These are phyloP conservation scores for Trichothecium sympodiale DNA, from an alignment of 2,329 filamentous ascomycete genomes.

Conservation along the genomic window DNA sequence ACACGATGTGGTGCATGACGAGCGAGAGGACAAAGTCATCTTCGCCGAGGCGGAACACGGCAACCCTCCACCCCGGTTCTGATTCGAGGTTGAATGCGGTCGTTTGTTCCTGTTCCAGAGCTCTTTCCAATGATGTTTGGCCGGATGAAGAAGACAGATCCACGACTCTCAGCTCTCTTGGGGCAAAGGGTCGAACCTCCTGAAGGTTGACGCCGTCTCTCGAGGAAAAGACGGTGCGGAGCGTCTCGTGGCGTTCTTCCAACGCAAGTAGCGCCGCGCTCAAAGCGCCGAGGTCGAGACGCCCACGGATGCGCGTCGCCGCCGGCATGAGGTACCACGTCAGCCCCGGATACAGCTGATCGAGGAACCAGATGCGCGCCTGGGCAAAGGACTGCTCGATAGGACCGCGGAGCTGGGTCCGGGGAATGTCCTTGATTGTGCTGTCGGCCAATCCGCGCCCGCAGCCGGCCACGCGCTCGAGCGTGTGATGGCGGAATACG, in stretches of 20 bases:
- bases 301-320: conserved; percentile 6
- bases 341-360: conserved; percentile 9
- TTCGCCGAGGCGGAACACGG: conserved; percentile 3
- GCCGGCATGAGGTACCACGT: conserved; percentile 11
- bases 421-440: conserved; percentile 1
- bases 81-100: conserved; percentile 5
- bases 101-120: conserved; percentile 4
- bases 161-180: conserved; percentile 1
- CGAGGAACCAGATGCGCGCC: conserved; percentile 12
- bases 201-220: conserved; percentile 6
- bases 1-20: conserved; percentile 9
- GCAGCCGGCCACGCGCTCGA: neutral
- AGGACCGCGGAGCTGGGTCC: conserved; percentile 3
- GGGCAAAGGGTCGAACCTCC: conserved; percentile 3
- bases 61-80: conserved; percentile 8
- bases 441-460: neutral
- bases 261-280: conserved; percentile 6
- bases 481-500: conserved; percentile 1
- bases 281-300: conserved; percentile 7
- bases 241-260: conserved; percentile 10
- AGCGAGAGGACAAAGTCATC: conserved; percentile 7
- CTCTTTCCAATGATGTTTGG: neutral
- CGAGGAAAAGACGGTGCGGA: conserved; percentile 10
- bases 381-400: conserved; percentile 13
- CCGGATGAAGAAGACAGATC: conserved; percentile 3